These are phyloP conservation scores for Wickerhamomyces strasburgensis DNA, from an alignment of 805 yeast species.

Conservation along the genomic window DNA sequence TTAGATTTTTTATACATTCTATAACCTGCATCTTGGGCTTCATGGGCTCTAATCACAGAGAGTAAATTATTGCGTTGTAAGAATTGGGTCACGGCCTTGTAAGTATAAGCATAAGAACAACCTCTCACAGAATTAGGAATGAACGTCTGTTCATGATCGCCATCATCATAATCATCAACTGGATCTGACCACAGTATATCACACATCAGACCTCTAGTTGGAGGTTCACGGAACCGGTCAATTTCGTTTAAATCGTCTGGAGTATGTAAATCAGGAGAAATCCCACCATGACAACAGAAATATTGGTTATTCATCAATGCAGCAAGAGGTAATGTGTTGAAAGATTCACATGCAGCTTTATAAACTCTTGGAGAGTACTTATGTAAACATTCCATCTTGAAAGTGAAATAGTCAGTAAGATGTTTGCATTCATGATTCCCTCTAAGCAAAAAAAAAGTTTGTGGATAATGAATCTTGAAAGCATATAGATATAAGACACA, in stretches of 20 bases:
- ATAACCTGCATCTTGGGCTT: conserved; percentile 97
- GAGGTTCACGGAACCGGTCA: conserved; percentile 87
- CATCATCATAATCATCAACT: conserved; percentile 77
- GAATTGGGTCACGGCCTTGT: conserved; percentile 68
- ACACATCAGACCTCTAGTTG: conserved; percentile 90
- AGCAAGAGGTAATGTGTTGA: conserved; percentile 84
- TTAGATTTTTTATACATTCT: conserved; percentile 86
- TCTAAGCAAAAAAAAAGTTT: conserved; percentile 72
- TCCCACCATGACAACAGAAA: conserved; percentile 94
- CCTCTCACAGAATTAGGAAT: conserved; percentile 76
- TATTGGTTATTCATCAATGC: conserved; percentile 93
- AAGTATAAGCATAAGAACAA: conserved; percentile 87
- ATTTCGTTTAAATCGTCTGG: conserved; percentile 64
- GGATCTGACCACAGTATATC: conserved; percentile 97
- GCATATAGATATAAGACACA: conserved; percentile 71
- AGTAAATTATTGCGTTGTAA: conserved; percentile 71
- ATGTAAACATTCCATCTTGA: conserved; percentile 83
- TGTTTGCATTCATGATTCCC: conserved; percentile 96
- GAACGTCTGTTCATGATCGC: conserved; percentile 44
- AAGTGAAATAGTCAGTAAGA: conserved; percentile 90
- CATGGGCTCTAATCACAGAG: conserved; percentile 92
- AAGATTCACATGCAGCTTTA: conserved; percentile 69
- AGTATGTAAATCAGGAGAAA: conserved; percentile 75
- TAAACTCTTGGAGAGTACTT: conserved; percentile 67
- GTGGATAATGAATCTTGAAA: conserved; percentile 70